Conservation (phyloP, 176 grass and related monocot species). For the Paspalum notatum region DNA sequence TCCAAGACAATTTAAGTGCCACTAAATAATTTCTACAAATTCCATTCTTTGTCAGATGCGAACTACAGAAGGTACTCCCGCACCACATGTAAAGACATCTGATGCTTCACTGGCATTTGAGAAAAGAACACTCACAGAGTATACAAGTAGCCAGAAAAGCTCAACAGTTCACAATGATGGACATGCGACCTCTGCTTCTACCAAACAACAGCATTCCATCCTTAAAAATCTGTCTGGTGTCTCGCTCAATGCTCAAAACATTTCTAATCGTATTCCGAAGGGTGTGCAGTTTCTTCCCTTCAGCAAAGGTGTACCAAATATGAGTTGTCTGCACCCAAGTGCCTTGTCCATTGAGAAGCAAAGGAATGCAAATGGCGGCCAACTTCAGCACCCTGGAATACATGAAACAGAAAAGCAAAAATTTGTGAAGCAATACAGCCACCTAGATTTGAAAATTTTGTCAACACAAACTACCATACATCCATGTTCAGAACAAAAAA, state of each 20-base stretch:
- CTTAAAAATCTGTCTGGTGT: constrained; percentile 41
- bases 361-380: constrained; percentile 25
- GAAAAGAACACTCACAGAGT: constrained; percentile 48
- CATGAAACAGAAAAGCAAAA: constrained; percentile 33
- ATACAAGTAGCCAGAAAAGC: constrained; percentile 52
- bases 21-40: neutral
- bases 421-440: neutral
- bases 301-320: constrained; percentile 38
- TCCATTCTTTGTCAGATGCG: constrained; percentile 55
- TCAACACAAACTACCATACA: constrained; percentile 14
- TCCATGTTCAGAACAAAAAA: constrained; percentile 28
- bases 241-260: constrained; percentile 45
- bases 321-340: constrained; percentile 21
- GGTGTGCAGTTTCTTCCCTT: constrained; percentile 79
- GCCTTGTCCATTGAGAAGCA: constrained; percentile 33
- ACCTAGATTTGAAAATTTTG: constrained; percentile 32
- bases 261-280: constrained; percentile 57
- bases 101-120: constrained; percentile 37
- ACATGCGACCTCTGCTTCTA: constrained; percentile 39
- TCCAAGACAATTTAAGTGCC: constrained; percentile 18
- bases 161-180: constrained; percentile 34
- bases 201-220: constrained; percentile 34
- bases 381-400: constrained; percentile 34
- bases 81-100: constrained; percentile 49
- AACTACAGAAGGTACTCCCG: constrained; percentile 43